Base-by-base conservation (phyloP, 495 filamentous ascomycete species). In the Aspergillus funiculosus region DNA sequence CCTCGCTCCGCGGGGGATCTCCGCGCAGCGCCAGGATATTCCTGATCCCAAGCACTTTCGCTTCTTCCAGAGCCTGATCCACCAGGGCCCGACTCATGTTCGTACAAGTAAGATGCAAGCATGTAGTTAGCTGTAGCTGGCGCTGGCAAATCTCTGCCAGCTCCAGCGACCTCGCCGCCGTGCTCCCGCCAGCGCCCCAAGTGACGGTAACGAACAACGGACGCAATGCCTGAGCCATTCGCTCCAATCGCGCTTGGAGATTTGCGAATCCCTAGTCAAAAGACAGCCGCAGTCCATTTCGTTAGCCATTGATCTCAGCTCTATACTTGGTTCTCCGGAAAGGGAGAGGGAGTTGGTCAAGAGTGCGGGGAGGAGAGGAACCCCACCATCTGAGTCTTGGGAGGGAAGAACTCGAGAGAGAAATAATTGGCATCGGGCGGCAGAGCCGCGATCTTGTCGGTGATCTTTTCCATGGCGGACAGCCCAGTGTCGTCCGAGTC, bases 391-490 rank as follows among this genome's bases (percentile, higher is more conserved):
- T 79, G 69, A 17, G 92, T 98, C 69, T 95, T 97, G 40, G 94
- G 94, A 43, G 92, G 92, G 67, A 98, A 97, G 79, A 98, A 98
- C 72, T 98, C 94, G 54, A 97, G 83, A 24, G 94, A 97, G 69
- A 95, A 91, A 73, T 91, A 98, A 56, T 80, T 80, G 40, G 77
- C 76, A 64, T 85, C 80, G 27, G 82, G 76, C 61, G 87, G 86
- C 68, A 98, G 68, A 50, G 88, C 87, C 66, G 86, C 86, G 58
- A 97, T 89, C 77, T 97, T 97, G 73, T 94, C 85, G 42, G 89
- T 95, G 60, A 98, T 88, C 67, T 88, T 95, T 67, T 92, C 84
- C 85, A 90, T 91, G 30, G 27, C 61, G 40, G 37, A 13, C 43
- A 20, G 18, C 39, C 15, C 41, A 15, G 22, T 8, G 19, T 14